phyloP scores from a whole-genome alignment of 2,329 filamentous ascomycete species.

The Stachybotrys chartarum region DNA sequence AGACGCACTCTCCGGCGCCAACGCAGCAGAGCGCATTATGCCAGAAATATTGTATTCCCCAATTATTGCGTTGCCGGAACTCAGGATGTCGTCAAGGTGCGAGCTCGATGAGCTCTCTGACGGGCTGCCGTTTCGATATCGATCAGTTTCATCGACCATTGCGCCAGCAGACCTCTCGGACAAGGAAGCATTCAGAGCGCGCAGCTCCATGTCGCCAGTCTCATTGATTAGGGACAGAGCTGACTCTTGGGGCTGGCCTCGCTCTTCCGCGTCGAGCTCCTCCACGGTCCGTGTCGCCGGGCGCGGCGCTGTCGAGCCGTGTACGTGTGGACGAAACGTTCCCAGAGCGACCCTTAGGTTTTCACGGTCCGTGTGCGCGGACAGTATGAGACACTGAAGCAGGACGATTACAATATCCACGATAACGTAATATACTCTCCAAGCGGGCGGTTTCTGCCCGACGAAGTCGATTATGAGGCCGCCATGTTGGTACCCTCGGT shows the following conservation, averaged over 20 bases:
- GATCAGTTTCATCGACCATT: slow-evolving; percentile 11
- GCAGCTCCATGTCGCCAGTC: slow-evolving; percentile 39
- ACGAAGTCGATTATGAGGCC: slow-evolving; percentile 62
- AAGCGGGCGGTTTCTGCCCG: slow-evolving; percentile 56
- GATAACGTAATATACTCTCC: slow-evolving; percentile 45
- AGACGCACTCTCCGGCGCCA: slow-evolving; percentile 38
- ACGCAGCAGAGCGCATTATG: slow-evolving; percentile 39
- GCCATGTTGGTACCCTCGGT: slow-evolving; percentile 59
- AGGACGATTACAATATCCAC: slow-evolving; percentile 49
- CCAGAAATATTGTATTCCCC: slow-evolving; percentile 46
- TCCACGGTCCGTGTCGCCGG: slow-evolving; percentile 27
- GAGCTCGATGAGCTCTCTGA: slow-evolving; percentile 16
- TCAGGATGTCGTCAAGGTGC: slow-evolving; percentile 39
- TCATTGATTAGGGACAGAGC: slow-evolving; percentile 27
- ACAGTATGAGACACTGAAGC: slow-evolving; percentile 57
- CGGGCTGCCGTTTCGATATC: slow-evolving; percentile 2
- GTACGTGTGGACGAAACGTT: slow-evolving; percentile 26
- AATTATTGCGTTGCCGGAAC: slow-evolving; percentile 47
- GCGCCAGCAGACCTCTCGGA: neutral
- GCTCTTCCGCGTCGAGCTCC: slow-evolving; percentile 50
- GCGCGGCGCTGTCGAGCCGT: slow-evolving; percentile 18
- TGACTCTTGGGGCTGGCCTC: slow-evolving; percentile 37
- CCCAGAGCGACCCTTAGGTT: slow-evolving; percentile 42
- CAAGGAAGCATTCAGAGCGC: slow-evolving; percentile 13
- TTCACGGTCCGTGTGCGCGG: slow-evolving; percentile 54